Percentiles rank a stretch among this genome's conserved stretches.
These are phyloP conservation scores for Termitomyces sp. DNA, from an alignment of 768 basidiomycete species.

Conservation along the genomic window DNA sequence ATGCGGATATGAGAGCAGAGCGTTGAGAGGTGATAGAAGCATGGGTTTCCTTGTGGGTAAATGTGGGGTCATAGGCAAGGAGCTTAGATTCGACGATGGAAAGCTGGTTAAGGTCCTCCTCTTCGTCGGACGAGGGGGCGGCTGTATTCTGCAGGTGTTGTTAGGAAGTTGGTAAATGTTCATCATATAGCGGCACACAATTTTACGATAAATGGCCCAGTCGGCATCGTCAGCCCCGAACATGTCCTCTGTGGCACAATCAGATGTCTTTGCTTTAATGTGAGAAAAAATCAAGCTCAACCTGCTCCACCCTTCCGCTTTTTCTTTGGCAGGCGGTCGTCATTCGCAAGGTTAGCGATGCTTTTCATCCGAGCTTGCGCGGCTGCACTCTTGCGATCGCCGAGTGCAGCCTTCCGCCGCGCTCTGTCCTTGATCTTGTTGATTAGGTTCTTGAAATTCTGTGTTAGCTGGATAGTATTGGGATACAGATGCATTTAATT, in stretches of 20 bases:
- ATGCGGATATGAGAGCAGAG: slow-evolving; percentile 83
- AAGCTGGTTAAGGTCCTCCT: slow-evolving; percentile 79
- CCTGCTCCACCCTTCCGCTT: slow-evolving; percentile 80
- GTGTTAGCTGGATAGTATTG: background rate
- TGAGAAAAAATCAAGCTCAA: slow-evolving; percentile 24
- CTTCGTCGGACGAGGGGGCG: slow-evolving; percentile 76
- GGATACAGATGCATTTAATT: background rate
- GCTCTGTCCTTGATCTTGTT: slow-evolving; percentile 80
- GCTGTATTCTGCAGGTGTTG: slow-evolving; percentile 52
- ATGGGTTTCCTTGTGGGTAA: slow-evolving; percentile 78
- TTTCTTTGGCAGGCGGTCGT: slow-evolving; percentile 79
- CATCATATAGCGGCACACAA: slow-evolving; percentile 45
- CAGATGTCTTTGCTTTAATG: slow-evolving; percentile 4
- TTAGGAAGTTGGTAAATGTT: background rate
- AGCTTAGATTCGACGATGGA: slow-evolving; percentile 75
- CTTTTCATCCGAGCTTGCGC: slow-evolving; percentile 95
- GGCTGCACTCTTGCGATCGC: slow-evolving; percentile 90
- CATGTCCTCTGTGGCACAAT: slow-evolving; percentile 63
- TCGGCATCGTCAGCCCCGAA: slow-evolving; percentile 95
- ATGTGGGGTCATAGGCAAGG: slow-evolving; percentile 78
- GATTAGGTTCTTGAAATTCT: slow-evolving; percentile 58
- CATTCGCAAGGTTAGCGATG: slow-evolving; percentile 87
- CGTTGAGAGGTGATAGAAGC: slow-evolving; percentile 70
- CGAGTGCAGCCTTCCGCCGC: slow-evolving; percentile 73
- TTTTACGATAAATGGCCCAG: slow-evolving; percentile 97